Evolutionary conservation across 1,284 basidiomycete genomes (phyloP), one percentile per base, ranked within the genome.

Genomic region (Trichosporon sp.): DNA sequence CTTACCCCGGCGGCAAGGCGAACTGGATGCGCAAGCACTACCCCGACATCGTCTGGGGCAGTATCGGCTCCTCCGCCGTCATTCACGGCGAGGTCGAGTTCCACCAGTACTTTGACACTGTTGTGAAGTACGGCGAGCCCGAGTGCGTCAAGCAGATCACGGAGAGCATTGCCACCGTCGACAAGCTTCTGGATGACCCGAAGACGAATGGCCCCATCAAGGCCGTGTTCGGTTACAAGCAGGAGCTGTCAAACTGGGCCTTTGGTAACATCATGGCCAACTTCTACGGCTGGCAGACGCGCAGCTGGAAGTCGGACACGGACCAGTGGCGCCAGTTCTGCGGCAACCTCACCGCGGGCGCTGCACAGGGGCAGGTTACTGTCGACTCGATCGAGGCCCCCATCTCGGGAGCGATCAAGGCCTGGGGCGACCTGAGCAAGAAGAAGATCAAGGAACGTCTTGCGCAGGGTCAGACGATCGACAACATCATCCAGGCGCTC

Each of bases 41-140:
- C 78, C 95, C 95, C 0, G 89, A 96, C 37, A 86, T 96, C 14
- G 92, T 95, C 2, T 95, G 88, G 81, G 96, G 94, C n/a, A 91
- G 93, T 0, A 96, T 98, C 74, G 93, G 95, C 1, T 93, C 91
- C 6, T 93, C 91, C 74, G 92, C 92, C 83, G 35, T 32, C 77
- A 75, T 21, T 0, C 40, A 48, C 59, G 61, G 43, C 26, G 2
- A 31, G 64, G n/a, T 11, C 4, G 46, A 31, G 14, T 46, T 43
- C 31, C 38, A 26, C 0, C 37, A 68, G 14, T 61, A 61, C 37
- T 43, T 8, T 21, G 92, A 94, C 66, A 87, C 94, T 61, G 93
- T 96, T 77, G 89, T 92, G 46, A 85, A 86, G n/a, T 90, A 90
- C 37, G 92, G 91, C 0, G 89, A 91, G 75, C 86, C 88, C 0